Evolutionary conservation across 2,329 filamentous ascomycete genomes (phyloP), one percentile per base, ranked within the genome.

Genomic region (Diplodia mutila): DNA sequence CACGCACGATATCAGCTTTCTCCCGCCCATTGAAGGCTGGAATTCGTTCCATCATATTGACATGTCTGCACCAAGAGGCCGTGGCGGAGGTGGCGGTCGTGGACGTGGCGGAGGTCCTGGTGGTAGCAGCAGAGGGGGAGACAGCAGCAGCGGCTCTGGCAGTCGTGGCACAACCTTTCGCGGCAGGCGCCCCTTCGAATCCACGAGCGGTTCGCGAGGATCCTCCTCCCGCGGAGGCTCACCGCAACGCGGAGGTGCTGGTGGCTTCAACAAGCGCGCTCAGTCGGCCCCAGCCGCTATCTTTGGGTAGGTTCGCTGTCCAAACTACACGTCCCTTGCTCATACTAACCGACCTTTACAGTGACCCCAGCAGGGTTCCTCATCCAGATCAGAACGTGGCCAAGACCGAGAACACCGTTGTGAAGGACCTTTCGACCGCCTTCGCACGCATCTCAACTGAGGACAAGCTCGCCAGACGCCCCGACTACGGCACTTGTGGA

Each of bases 401-500:
- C 3, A 73, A 75, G 48, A 64, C 73, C 3, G 77, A 80, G 54
- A 69, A 78, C 61, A 71, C 67, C 1, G 71, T 73, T 48, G 72
- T 54, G 2, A 54, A 74, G n/a, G 71, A 74, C 46, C 66, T 76
- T 2, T 70, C 72, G 2, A 64, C 70, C 25, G 68, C 72, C 2
- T 65, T 78, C n/a, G 72, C 74, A 0, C 69, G 66, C 7, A 69
- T 68, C 8, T 75, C 73, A 1, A 54, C 75, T 4, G 70, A 70
- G 5, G 70, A 72, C n/a, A 64, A 65, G 1, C 29, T 78, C 37
- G 75, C 76, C 18, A 54, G 57, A 8, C 70, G 75, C 3, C 74
- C 76, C 25, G 73, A 70, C 0, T 76, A 77, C 67, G 83, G 80
- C 0, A 79, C 69, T 0, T 66, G 71, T 29, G 83, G 83, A 21